A percentile compares a stretch with the other conserved stretches of the same genome.
Evolutionary conservation across 306 rosid genomes (phyloP).

Genomic region (Ormosia semicastrata): DNA sequence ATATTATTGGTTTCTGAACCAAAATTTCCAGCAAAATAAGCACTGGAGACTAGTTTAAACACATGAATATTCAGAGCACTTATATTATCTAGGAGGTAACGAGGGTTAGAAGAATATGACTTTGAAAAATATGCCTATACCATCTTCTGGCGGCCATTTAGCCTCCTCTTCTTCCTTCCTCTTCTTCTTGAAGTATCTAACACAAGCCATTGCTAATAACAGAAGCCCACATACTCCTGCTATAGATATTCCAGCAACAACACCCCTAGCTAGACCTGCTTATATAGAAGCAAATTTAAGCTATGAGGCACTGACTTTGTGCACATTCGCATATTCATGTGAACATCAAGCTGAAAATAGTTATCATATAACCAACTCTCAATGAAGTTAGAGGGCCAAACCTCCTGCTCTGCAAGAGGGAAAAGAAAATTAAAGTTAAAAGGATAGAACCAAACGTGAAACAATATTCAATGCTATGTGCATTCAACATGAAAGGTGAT

Average conservation of each 20-base stretch:
- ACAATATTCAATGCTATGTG: neutral
- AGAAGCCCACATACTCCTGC: slow-evolving; percentile 55
- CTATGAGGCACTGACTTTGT: slow-evolving; percentile 1
- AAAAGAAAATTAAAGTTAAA: slow-evolving; percentile 24
- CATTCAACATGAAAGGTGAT: neutral
- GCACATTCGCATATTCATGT: too few species aligned
- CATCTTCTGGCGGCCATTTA: slow-evolving; percentile 32
- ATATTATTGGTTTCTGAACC: too few species aligned
- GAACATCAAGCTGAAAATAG: slow-evolving; percentile 16
- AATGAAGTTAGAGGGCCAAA: slow-evolving; percentile 32
- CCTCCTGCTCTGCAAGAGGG: slow-evolving; percentile 53
- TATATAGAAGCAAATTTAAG: slow-evolving; percentile 33
- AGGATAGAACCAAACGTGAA: slow-evolving; percentile 18
- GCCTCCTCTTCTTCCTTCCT: slow-evolving; percentile 7
- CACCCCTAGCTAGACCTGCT: slow-evolving; percentile 58
- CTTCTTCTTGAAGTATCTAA: slow-evolving; percentile 45
- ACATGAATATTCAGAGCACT: neutral
- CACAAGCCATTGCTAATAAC: slow-evolving; percentile 27
- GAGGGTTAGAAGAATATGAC: neutral
- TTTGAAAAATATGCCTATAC: slow-evolving; percentile 28
- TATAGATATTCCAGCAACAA: slow-evolving; percentile 52
- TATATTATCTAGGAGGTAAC: neutral
- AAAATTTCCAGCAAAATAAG: neutral
- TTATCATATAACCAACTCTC: slow-evolving; percentile 6
- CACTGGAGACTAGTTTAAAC: neutral